Percentiles rank a stretch among this genome's conserved stretches.
These are phyloP conservation scores for Trifolium pratense DNA, from an alignment of 306 rosid genomes.

Conservation along the genomic window DNA sequence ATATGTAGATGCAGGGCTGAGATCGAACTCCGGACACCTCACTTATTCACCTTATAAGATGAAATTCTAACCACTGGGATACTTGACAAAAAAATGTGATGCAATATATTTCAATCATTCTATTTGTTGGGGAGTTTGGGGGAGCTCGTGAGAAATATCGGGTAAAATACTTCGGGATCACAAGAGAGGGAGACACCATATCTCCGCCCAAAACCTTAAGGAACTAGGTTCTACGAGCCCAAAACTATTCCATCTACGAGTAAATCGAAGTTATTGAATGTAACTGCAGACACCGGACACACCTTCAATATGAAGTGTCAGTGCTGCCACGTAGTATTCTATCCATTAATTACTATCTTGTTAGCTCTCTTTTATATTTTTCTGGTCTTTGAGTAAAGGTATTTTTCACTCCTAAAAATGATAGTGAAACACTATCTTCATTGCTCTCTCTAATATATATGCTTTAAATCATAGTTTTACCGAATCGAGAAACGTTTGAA, in stretches of 20 bases:
- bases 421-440: not conserved
- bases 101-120: not conserved
- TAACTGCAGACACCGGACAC: not conserved
- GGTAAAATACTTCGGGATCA: too few species aligned
- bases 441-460: not conserved
- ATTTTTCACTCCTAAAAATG: not conserved
- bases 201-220: too few species aligned
- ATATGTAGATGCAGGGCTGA: too few species aligned
- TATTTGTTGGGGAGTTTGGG: not conserved
- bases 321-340: not conserved
- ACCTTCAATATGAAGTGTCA: not conserved
- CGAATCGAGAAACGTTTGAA: conserved; percentile 17
- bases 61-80: too few species aligned
- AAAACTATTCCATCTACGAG: too few species aligned
- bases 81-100: too few species aligned
- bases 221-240: too few species aligned
- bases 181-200: too few species aligned
- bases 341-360: not conserved
- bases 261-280: not conserved
- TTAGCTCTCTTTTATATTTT: not conserved
- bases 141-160: too few species aligned
- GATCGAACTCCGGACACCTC: too few species aligned
- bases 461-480: not conserved
- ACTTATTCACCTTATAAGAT: too few species aligned
- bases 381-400: not conserved